Evolutionary conservation across 2,329 filamentous ascomycete genomes (phyloP).

Genomic region (Cephalotrichum gorgonifer): DNA sequence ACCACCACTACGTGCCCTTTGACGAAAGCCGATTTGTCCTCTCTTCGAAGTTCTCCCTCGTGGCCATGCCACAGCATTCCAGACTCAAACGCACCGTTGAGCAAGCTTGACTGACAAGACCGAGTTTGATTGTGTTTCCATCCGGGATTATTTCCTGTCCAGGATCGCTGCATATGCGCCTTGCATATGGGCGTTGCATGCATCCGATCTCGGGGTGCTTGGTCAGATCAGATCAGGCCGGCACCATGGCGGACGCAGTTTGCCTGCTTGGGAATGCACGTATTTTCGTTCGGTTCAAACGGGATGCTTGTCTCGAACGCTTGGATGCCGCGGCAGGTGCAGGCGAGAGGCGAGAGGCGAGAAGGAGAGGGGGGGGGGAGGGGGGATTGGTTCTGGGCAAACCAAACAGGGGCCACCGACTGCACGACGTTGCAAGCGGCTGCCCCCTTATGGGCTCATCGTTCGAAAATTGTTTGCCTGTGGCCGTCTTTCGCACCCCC

Average conservation of each 20-base stretch:
- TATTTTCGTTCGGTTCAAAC: not conserved
- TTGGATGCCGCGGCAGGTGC: not conserved
- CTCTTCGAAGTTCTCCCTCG: not conserved
- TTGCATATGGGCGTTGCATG: no score
- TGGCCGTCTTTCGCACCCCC: not conserved
- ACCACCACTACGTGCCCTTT: no score
- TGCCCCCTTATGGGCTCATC: not conserved
- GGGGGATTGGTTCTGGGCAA: no score
- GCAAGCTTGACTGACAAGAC: not conserved
- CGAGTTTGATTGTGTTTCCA: not conserved
- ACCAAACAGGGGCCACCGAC: not conserved
- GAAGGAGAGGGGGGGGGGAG: no score
- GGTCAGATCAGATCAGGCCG: not conserved
- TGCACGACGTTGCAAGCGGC: not conserved
- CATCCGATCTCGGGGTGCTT: not conserved
- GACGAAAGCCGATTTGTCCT: not conserved
- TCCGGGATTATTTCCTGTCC: not conserved
- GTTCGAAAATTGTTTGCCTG: not conserved
- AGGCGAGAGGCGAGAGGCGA: no score
- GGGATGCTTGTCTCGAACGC: not conserved
- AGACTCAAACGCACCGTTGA: not conserved
- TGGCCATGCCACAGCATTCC: not conserved
- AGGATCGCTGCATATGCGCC: no score
- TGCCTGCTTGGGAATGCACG: not conserved
- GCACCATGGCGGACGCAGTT: not conserved